Base-by-base conservation (phyloP, 768 basidiomycete genomes). In the Glaciozyma antarctica region DNA sequence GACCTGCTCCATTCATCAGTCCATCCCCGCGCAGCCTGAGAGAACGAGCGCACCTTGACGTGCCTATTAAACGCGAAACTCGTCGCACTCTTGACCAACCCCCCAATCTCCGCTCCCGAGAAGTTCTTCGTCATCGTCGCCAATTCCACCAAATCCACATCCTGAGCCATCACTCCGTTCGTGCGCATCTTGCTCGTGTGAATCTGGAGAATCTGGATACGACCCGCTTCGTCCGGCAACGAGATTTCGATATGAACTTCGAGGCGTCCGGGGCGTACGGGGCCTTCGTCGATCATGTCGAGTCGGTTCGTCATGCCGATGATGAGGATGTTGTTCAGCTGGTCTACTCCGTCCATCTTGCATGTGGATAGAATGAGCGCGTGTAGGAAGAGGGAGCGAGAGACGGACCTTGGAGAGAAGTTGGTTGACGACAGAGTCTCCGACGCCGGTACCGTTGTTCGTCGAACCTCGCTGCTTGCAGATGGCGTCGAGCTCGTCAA, bases 181-280 rank as follows among this genome's bases (percentile, higher is more conserved):
- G 77, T 82, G 44, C 90, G 84, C 95, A 99, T 99, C 78, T 91
- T 93, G 60, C 82, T 75, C 0, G 95, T 99, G 76, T 99, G 95
- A 73, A 99, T 99, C 71, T 80, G 88, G 65, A 99, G 82, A 72
- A 98, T 99, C 78, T 99, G 95, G 64, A 81, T 80, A 3, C 95
- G 88, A 34, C 95, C 95, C 3, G 86, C 78, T 74, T 91, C 93
- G 74, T 98, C 94, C 0, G 95, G 95, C 0, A 99, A 81, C 4
- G 93, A 97, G 67, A 99, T 98, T 78, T 99, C 95, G 87, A 99
- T 95, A 78, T 98, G 95, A 19, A 98, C 93, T 76, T 99, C 95
- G 55, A 99, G 86, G 81, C 95, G 93, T 51, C 95, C 95, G 1
- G 95, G 93, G 73, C 95, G 92, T 8, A 97, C 82, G 3, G 98